phyloP scores from a whole-genome alignment of 805 yeast species.

The Pichia heedii region DNA sequence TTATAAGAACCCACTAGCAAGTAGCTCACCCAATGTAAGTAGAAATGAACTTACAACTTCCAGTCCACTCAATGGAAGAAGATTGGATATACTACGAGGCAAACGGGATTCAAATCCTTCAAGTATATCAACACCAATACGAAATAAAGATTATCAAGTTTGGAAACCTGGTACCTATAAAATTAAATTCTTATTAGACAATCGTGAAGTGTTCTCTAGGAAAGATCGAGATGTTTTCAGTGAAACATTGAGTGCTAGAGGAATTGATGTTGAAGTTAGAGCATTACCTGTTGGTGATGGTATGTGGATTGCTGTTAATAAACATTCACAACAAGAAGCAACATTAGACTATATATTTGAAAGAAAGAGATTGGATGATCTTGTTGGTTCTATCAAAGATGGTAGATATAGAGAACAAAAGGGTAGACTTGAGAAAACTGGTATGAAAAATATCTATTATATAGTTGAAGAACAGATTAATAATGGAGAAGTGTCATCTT shows the following conservation, averaged over 20 bases:
- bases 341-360: slow-evolving; percentile 81
- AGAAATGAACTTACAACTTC: background rate
- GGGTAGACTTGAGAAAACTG: slow-evolving; percentile 59
- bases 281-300: slow-evolving; percentile 80
- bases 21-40: slow-evolving; percentile 4
- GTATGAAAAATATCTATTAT: slow-evolving; percentile 59
- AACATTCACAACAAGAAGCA: slow-evolving; percentile 46
- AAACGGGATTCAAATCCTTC: no score
- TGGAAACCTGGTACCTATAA: slow-evolving; percentile 62
- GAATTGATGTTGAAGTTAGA: slow-evolving; percentile 42
- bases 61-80: background rate
- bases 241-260: slow-evolving; percentile 39
- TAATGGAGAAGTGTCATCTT: slow-evolving; percentile 31
- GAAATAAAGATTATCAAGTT: slow-evolving; percentile 26
- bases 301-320: slow-evolving; percentile 76
- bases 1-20: slow-evolving; percentile 1
- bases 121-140: background rate
- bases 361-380: slow-evolving; percentile 82
- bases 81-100: no score
- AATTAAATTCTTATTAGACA: slow-evolving; percentile 61
- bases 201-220: slow-evolving; percentile 67
- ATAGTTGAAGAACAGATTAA: slow-evolving; percentile 66
- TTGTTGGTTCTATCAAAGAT: slow-evolving; percentile 73
- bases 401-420: slow-evolving; percentile 89
- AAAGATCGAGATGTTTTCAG: slow-evolving; percentile 64